These are phyloP conservation scores for Microbotryomycetes sp. DNA, from an alignment of 1,284 basidiomycete species.

Conservation along the genomic window DNA sequence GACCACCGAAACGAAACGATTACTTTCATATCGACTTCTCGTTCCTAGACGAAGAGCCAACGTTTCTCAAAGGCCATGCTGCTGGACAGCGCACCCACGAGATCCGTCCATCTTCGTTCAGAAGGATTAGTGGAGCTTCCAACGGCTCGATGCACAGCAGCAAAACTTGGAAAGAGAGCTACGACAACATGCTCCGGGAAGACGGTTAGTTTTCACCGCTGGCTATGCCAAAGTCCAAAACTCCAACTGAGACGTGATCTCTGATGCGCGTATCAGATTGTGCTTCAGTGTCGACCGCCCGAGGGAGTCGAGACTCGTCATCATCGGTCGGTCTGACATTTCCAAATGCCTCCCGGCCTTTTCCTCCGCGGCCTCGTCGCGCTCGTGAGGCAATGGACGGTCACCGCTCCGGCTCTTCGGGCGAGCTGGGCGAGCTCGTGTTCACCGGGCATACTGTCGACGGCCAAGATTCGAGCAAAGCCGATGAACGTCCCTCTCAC, in stretches of 20 bases:
- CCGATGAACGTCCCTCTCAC: not conserved
- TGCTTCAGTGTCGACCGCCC: not conserved
- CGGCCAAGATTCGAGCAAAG: not conserved
- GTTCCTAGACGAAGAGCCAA: not conserved
- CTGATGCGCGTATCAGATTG: not conserved
- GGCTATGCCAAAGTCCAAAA: too few relatives aligned
- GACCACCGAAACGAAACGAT: not conserved
- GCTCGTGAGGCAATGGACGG: not conserved
- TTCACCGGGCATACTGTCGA: not conserved
- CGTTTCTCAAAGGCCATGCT: not conserved
- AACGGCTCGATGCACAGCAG: not conserved
- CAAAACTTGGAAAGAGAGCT: not conserved
- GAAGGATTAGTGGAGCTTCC: not conserved
- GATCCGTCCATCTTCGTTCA: not conserved
- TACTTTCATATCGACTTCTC: slow-evolving; percentile 26
- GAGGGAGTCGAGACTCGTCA: not conserved
- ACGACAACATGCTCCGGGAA: not conserved
- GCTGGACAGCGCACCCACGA: not conserved
- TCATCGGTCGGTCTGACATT: not conserved
- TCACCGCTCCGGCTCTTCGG: not conserved
- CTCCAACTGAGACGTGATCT: not conserved
- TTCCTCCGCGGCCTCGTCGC: not conserved
- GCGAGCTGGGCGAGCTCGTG: slow-evolving; percentile 2
- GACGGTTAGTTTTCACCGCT: not conserved
- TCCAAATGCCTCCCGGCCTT: not conserved